phyloP scores from a whole-genome alignment of 257 asterid genomes.

The Plectranthus barbatus region DNA sequence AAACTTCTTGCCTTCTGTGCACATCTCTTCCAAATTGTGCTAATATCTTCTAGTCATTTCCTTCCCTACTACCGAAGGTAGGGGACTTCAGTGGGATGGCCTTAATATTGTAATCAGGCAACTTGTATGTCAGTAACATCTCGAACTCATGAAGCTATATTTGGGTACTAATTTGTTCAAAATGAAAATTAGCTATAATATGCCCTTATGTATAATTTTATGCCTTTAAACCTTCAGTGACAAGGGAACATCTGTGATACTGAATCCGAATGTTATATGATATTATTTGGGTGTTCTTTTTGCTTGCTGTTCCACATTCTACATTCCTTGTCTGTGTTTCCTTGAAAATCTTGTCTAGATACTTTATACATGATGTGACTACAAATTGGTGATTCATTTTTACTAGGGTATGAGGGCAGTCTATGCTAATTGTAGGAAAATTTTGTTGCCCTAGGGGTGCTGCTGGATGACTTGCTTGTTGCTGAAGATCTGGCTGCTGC shows the following conservation, averaged over 20 bases:
- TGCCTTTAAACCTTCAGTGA: neutral
- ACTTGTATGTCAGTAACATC: neutral
- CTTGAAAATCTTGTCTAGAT: neutral
- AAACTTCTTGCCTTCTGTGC: neutral
- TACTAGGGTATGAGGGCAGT: neutral
- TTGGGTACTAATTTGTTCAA: neutral
- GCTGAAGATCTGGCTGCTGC: conserved; percentile 99
- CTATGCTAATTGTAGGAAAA: conserved; percentile 4
- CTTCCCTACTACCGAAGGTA: no score
- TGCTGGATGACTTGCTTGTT: conserved; percentile 92
- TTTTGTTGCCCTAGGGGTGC: conserved; percentile 51
- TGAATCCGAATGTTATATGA: neutral
- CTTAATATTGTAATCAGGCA: neutral
- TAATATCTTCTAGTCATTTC: no score
- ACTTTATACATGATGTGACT: neutral
- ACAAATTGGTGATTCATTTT: neutral
- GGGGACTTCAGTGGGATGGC: neutral
- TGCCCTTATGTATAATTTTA: neutral
- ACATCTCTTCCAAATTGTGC: neutral
- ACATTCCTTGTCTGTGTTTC: neutral
- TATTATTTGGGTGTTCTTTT: neutral
- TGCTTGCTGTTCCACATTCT: neutral
- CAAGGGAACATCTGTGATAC: neutral
- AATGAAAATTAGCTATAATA: neutral
- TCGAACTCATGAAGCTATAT: neutral